Evolutionary conservation across 805 yeast genomes (phyloP).

Genomic region (Candida quercuum): DNA sequence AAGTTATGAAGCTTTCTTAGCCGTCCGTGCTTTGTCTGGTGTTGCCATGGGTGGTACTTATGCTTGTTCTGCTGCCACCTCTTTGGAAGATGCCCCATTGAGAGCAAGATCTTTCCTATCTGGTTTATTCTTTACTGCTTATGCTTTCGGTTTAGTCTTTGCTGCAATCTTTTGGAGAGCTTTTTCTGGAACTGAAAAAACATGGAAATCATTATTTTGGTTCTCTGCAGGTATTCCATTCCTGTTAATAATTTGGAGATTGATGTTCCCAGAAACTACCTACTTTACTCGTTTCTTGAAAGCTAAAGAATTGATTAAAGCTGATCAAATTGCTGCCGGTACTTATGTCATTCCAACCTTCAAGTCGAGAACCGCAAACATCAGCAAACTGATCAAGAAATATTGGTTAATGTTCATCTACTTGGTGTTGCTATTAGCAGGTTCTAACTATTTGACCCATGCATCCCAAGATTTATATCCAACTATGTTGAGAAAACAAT

Average conservation of each 20-base stretch:
- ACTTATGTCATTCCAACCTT: slow-evolving; percentile 23
- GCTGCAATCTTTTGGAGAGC: slow-evolving; percentile 65
- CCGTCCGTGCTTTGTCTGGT: slow-evolving; percentile 59
- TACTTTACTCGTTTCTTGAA: slow-evolving; percentile 34
- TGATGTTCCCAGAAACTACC: slow-evolving; percentile 54
- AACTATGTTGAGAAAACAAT: slow-evolving; percentile 52
- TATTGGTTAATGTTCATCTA: slow-evolving; percentile 63
- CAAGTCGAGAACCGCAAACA: slow-evolving; percentile 19
- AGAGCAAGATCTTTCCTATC: slow-evolving; percentile 58
- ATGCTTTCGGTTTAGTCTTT: slow-evolving; percentile 61
- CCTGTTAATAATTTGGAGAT: slow-evolving; percentile 52
- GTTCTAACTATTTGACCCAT: slow-evolving; percentile 66
- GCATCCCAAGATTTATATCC: slow-evolving; percentile 75
- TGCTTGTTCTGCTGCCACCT: slow-evolving; percentile 38
- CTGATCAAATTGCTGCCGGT: slow-evolving; percentile 24
- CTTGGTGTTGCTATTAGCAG: slow-evolving; percentile 57
- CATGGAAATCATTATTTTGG: slow-evolving; percentile 73
- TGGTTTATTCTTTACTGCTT: slow-evolving; percentile 53
- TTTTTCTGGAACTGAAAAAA: slow-evolving; percentile 40
- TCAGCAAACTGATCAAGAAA: slow-evolving; percentile 32
- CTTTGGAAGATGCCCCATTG: slow-evolving; percentile 58
- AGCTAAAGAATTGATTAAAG: slow-evolving; percentile 21
- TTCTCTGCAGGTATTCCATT: slow-evolving; percentile 63
- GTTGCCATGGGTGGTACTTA: slow-evolving; percentile 48
- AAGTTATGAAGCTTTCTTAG: slow-evolving; percentile 53